These are phyloP conservation scores for Cicer chorassanicum DNA, from an alignment of 306 rosid genomes.

Conservation along the genomic window DNA sequence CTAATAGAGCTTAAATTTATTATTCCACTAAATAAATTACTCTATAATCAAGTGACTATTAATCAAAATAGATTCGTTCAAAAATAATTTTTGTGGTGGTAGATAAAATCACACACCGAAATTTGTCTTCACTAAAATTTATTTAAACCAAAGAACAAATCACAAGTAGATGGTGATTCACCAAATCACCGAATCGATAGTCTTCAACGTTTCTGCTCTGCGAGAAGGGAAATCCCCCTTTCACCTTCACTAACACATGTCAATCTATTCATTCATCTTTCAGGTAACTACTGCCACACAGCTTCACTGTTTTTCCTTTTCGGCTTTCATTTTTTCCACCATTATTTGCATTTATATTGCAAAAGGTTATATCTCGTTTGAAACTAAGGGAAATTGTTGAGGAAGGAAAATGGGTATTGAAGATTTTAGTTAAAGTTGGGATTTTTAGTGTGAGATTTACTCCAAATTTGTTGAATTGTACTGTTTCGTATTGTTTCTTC, in stretches of 20 bases:
- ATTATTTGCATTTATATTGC: background rate
- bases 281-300: slow-evolving; percentile 38
- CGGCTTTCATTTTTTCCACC: background rate
- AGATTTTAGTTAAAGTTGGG: slow-evolving; percentile 18
- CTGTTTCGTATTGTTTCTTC: slow-evolving; percentile 11
- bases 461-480: slow-evolving; percentile 25
- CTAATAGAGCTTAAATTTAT: too few species aligned
- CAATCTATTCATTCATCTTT: background rate
- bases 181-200: background rate
- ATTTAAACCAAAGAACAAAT: background rate
- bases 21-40: too few species aligned
- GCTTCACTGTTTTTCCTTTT: background rate
- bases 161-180: background rate
- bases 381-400: too few species aligned
- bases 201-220: slow-evolving; percentile 2
- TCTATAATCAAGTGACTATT: too few species aligned
- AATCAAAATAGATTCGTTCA: too few species aligned
- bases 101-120: too few species aligned
- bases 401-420: slow-evolving; percentile 5
- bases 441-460: slow-evolving; percentile 39
- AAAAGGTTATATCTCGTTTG: slow-evolving; percentile 25
- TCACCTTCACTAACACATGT: background rate
- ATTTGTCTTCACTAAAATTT: background rate
- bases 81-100: too few species aligned
- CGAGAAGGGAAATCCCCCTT: background rate